Base-by-base conservation (phyloP, 345 rosid species). In the Brassica incana region DNA sequence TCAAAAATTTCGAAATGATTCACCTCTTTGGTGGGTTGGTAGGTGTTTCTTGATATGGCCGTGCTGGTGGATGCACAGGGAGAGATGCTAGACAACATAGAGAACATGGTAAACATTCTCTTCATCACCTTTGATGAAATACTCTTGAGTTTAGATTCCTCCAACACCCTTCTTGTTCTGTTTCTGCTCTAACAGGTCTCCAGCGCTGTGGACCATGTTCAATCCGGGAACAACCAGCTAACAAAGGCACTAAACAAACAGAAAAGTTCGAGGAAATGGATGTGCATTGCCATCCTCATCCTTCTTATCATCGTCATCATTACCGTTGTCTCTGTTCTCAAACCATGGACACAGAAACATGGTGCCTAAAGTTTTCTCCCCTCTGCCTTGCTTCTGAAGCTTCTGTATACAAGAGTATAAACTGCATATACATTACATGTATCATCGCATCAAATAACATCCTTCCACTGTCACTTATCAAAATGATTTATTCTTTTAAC, bases 11-110 rank as follows among this genome's bases (percentile, higher is more conserved):
- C 58, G 11, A 23, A 69, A 6, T 71, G 56, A 71, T 66, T 63
- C 72, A 18, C n/a, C 29, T 0, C 58, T 29, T 1, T 12, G 35
- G 38, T 1, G 10, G 35, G 38, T 79, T 63, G 85, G 58, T 92
- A 96, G 99, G 82, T 92, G 80, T 96, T 92, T 85, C 82, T 93
- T 59, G 98, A 96, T 77, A 93, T 96, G 91, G 98, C 98, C 1
- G 99, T 93, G 64, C 76, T 96, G 84, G 98, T 93, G 50, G 95
- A 96, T 68, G 94, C 95, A 58, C 98, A 93, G 69, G 97, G 98
- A 69, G 97, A 96, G 69, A 86, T 93, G 97, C 84, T 96, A 2
- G 92, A 96, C 88, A 88, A 90, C 84, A 96, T 96, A 66, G 99
- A 96, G 84, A 83, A 90, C 16, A 93, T 93, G 90, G 98, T 93